Evolutionary conservation across 1,284 basidiomycete genomes (phyloP), one percentile per base, ranked within the genome.

Genomic region (Sporisorium iseilematis-ciliati): DNA sequence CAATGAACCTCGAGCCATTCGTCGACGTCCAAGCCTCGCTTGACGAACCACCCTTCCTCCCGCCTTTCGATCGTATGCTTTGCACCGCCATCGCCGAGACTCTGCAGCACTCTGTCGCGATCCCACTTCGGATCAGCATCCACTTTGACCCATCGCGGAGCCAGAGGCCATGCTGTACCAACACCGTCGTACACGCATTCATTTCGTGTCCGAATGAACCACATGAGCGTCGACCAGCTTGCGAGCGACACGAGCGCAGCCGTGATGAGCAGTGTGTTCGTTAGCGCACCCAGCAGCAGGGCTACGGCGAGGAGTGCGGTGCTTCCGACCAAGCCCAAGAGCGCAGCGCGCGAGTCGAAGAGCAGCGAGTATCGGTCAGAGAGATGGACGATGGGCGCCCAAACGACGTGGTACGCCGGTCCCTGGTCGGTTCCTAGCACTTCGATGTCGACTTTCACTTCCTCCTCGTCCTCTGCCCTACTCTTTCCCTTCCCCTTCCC

Each of bases 211-310:
- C 48, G 26, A 2, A 69, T 38, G 5, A 74, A 35, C 26, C 50
- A 55, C 52, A 49, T 68, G 43, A 65, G 31, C 20, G 43, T 25
- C 11, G 29, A 38, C 65, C 65, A 65, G 0, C 25, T 29, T 2
- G 16, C 93, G 80, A 98, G 97, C 88, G 96, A 96, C 87, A 95
- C 94, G 75, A 93, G 97, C 86, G 94, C 94, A 92, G 85, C 86
- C 87, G 88, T 51, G 42, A 78, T 67, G 70, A 75, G 63, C 60
- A 95, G 93, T 93, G 87, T 95, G 88, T 79, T 95, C 80, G 95
- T 96, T 14, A 72, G 20, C 18, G 53, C 10, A 4, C 59, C 52
- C 4, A 66, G 53, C 21, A 64, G 53, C 21, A 64, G 16, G 1
- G 38, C 21, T 1, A 33, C 18, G 1, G 21, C 54, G n/a, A 45